Evolutionary conservation across 1,284 basidiomycete species (phyloP).

Genomic region (Anthracocystis setariae): DNA sequence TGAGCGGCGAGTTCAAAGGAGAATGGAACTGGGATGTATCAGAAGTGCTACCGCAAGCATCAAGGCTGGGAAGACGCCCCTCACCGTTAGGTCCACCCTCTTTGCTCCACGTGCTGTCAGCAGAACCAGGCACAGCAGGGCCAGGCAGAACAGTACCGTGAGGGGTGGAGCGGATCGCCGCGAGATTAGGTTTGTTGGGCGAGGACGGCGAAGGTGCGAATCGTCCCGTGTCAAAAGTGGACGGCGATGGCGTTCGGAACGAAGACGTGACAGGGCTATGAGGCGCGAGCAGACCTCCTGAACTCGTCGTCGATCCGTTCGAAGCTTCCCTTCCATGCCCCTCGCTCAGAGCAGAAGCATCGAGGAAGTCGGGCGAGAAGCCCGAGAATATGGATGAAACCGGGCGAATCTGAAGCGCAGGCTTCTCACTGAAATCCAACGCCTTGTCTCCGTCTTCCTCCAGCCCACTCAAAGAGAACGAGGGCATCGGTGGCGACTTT

Average conservation of each 20-base stretch:
- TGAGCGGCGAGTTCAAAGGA: constrained; percentile 35
- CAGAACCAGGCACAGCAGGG: constrained; percentile 33
- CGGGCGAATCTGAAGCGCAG: constrained; percentile 53
- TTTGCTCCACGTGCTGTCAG: constrained; percentile 40
- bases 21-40: constrained; percentile 46
- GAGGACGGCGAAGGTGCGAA: constrained; percentile 6
- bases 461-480: constrained; percentile 37
- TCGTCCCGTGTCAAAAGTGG: constrained; percentile 10
- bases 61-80: constrained; percentile 38
- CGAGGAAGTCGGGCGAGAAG: constrained; percentile 51
- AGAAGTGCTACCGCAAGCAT: constrained; percentile 35
- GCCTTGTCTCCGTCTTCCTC: constrained; percentile 33
- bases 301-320: constrained; percentile 21
- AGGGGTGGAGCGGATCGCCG: constrained; percentile 37
- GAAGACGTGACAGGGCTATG: constrained; percentile 27
- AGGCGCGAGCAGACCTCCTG: constrained; percentile 37
- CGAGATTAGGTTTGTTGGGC: constrained; percentile 22
- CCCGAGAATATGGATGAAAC: constrained; percentile 58
- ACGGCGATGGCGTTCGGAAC: constrained; percentile 29
- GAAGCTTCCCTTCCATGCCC: constrained; percentile 25
- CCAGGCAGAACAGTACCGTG: constrained; percentile 33
- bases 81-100: constrained; percentile 9
- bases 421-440: constrained; percentile 20
- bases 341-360: constrained; percentile 38
- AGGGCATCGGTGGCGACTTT: constrained; percentile 45